These are phyloP conservation scores for Hygrophila difformis DNA, from an alignment of 257 asterid genomes.

Conservation along the genomic window DNA sequence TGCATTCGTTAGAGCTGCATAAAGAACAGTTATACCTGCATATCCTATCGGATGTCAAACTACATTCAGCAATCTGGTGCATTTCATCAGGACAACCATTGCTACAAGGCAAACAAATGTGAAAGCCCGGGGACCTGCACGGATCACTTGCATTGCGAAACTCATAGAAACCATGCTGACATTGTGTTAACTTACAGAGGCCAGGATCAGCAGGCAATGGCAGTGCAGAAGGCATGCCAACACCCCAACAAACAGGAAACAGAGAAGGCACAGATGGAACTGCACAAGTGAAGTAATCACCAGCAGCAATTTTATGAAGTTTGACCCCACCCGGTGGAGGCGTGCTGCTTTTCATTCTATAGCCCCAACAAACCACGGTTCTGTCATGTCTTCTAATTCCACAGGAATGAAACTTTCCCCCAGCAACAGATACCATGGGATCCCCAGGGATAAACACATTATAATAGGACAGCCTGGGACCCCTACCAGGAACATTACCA, in stretches of 20 bases:
- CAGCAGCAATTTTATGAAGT: conserved; percentile 65
- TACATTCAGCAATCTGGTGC: conserved; percentile 37
- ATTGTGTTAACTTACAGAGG: conserved; percentile 36
- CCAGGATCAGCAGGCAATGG: conserved; percentile 62
- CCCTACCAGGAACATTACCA: conserved; percentile 11
- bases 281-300: conserved; percentile 73
- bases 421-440: conserved; percentile 50
- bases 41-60: conserved; percentile 32
- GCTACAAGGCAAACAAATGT: conserved; percentile 54
- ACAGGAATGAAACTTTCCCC: conserved; percentile 66
- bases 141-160: conserved; percentile 37
- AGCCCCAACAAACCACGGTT: conserved; percentile 67
- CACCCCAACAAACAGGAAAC: conserved; percentile 67
- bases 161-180: conserved; percentile 38
- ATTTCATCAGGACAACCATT: conserved; percentile 60
- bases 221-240: conserved; percentile 42
- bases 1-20: conserved; percentile 50
- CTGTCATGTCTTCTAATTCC: conserved; percentile 53
- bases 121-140: conserved; percentile 44
- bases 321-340: conserved; percentile 49
- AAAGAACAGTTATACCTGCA: conserved; percentile 55
- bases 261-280: conserved; percentile 37
- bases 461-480: conserved; percentile 21
- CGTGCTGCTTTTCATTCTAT: conserved; percentile 37
- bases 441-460: conserved; percentile 43